Percentiles rank a stretch among this genome's conserved stretches.
Evolutionary conservation across 768 basidiomycete genomes (phyloP).

Genomic region (Amanita muscaria): DNA sequence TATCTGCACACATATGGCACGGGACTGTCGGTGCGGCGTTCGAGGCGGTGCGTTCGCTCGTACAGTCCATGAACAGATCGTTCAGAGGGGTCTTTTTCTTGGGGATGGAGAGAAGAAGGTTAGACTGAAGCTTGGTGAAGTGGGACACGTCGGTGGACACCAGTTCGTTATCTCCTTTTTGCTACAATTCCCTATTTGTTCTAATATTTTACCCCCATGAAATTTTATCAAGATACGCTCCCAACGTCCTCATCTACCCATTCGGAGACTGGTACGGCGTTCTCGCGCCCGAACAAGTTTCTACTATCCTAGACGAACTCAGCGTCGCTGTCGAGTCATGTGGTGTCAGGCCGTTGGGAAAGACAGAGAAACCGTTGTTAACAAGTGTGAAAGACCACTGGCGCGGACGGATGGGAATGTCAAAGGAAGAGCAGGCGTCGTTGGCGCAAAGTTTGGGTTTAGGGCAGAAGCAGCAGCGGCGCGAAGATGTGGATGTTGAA

Average conservation of each 20-base stretch:
- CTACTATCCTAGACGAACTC: background rate
- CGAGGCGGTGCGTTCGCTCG: constrained; percentile 48
- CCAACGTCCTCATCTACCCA: constrained; percentile 61
- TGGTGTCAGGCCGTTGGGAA: background rate
- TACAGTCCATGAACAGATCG: constrained; percentile 46
- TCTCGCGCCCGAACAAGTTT: background rate
- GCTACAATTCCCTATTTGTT: background rate
- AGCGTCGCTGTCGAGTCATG: background rate
- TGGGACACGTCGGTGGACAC: constrained; percentile 80
- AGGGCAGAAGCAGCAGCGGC: too few relatives aligned
- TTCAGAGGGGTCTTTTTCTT: constrained; percentile 21
- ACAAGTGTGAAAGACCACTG: constrained; percentile 2
- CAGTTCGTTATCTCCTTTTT: constrained; percentile 40
- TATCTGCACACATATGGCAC: constrained; percentile 70
- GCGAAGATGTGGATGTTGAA: too few relatives aligned
- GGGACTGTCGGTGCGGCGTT: constrained; percentile 76
- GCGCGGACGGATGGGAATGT: constrained; percentile 4
- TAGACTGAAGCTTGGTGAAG: constrained; percentile 47
- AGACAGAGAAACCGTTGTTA: background rate
- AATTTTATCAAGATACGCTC: constrained; percentile 42
- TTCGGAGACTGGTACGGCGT: constrained; percentile 59
- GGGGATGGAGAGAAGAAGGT: constrained; percentile 12
- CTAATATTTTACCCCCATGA: too few relatives aligned
- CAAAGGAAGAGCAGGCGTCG: background rate
- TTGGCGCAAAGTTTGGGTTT: too few relatives aligned